These are phyloP conservation scores for Russula brevipes DNA, from an alignment of 768 basidiomycete species.

Conservation along the genomic window DNA sequence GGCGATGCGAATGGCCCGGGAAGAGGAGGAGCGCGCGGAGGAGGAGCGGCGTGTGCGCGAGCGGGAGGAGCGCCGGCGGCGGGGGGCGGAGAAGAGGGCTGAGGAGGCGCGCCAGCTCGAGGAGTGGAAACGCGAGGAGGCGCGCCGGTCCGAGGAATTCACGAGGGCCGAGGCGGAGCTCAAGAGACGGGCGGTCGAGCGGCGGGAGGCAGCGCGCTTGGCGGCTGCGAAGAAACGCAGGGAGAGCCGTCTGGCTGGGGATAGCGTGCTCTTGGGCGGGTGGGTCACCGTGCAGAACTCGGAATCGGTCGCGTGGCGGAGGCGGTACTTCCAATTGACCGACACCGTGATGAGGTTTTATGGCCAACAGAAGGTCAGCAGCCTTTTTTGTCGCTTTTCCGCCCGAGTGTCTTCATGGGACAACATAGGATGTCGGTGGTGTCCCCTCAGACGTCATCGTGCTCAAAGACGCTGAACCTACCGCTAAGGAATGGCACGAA, in stretches of 20 bases:
- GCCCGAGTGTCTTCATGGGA: background rate
- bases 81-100: slow-evolving; percentile 14
- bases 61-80: slow-evolving; percentile 12
- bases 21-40: slow-evolving; percentile 15
- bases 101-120: slow-evolving; percentile 7
- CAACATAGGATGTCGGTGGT: slow-evolving; percentile 7
- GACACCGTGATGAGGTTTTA: slow-evolving; percentile 14
- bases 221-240: slow-evolving; percentile 15
- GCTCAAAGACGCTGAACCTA: background rate
- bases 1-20: slow-evolving; percentile 1
- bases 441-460: slow-evolving; percentile 13
- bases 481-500: slow-evolving; percentile 21
- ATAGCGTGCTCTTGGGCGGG: slow-evolving; percentile 14
- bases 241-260: slow-evolving; percentile 10
- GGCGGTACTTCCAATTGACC: slow-evolving; percentile 24
- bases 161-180: slow-evolving; percentile 16
- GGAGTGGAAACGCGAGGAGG: slow-evolving; percentile 17
- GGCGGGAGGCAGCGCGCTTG: slow-evolving; percentile 10
- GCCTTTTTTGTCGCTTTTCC: background rate
- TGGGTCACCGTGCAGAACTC: slow-evolving; percentile 23
- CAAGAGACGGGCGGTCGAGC: slow-evolving; percentile 5
- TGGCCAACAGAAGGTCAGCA: slow-evolving; percentile 14
- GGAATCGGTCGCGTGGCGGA: slow-evolving; percentile 20
- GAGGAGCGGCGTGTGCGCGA: slow-evolving; percentile 12
- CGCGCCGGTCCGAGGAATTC: slow-evolving; percentile 1